Base-by-base conservation (phyloP, 2,329 filamentous ascomycete species). In the Conoideocrella luteorostrata region DNA sequence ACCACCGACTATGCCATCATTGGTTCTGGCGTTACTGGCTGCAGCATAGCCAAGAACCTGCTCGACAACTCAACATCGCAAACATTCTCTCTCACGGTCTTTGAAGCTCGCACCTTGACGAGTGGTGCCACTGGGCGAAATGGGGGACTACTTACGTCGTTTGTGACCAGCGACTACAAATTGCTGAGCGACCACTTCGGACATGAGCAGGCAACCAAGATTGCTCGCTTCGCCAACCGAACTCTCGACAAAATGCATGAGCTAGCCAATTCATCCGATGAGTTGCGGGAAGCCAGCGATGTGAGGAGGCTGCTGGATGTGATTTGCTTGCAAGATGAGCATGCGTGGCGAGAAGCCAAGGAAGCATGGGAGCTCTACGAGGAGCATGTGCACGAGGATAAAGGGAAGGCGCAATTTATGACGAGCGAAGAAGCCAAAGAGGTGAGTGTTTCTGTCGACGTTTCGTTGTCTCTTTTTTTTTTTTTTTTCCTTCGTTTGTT, bases 191-290 rank as follows among this genome's bases (percentile, higher is more conserved):
- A 50, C 6, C 48, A 46, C 17, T 50, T 63, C 26, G 62, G 64
- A 0, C 47, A 51, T 1, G 61, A 64, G 32, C 53, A 59, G 4
- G 71, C 72, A 2, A 61, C 60, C 15, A 58, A 61, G 37, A 60
- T 74, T n/a, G 60, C 65, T 1, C 52, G 61, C 2, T 74, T 75
- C 42, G 65, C 67, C 46, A 52, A 67, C 21, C 41, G 53, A 23
- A 66, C 70, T 39, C 52, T 72, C 4, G 54, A 61, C 18, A 46
- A 38, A 39, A 46, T 46, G 39, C 44, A 46, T 7, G 46, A 43
- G 44, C 47, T 57, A 10, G 44, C 50, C 4, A 44, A 45, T 11
- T 47, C 48, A 39, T 47, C 50, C n/a, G 37, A 36, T 7, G 42
- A 50, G 18, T 22, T 50, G 13, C 42, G 50, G 21, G 36, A 49